Conservation (phyloP, 2,329 filamentous ascomycete genomes). For the Lasiodiplodia citricola region DNA sequence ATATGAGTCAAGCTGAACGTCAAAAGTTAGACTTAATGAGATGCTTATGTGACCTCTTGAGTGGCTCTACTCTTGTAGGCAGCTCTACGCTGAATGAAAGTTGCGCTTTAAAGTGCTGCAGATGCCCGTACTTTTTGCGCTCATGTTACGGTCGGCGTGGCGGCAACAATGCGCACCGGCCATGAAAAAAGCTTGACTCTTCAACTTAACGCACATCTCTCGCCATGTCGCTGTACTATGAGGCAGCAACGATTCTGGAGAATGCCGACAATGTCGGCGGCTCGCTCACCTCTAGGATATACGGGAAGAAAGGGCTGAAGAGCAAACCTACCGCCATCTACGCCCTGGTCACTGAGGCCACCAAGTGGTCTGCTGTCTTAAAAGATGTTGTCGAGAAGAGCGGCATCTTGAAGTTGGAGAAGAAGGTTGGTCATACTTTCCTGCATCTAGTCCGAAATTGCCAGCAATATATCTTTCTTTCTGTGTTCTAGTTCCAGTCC, state of each 20-base stretch:
- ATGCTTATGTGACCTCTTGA: not conserved
- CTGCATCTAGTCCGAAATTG: constrained; percentile 10
- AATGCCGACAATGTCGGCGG: constrained; percentile 70
- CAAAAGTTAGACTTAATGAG: not conserved
- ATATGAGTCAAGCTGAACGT: not conserved
- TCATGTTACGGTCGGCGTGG: not conserved
- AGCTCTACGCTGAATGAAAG: not conserved
- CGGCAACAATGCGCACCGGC: not conserved
- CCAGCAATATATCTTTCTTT: not conserved
- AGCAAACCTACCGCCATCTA: constrained; percentile 83
- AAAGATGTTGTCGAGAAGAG: constrained; percentile 88
- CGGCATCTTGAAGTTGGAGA: constrained; percentile 77
- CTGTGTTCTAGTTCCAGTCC: not conserved
- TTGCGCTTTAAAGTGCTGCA: not conserved
- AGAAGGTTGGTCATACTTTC: constrained; percentile 66
- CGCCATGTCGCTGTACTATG: constrained; percentile 91
- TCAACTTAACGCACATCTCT: not conserved
- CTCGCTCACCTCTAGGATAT: constrained; percentile 86
- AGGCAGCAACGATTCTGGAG: constrained; percentile 77
- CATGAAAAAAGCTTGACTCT: constrained; percentile 13
- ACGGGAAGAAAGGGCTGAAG: constrained; percentile 73
- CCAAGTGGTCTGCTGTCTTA: constrained; percentile 87
- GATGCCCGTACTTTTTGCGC: not conserved
- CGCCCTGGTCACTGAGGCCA: constrained; percentile 82
- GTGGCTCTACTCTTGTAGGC: not conserved